Evolutionary conservation across 1,139 yeast genomes (phyloP).

Genomic region (Saccharomycopsis hybrid): DNA sequence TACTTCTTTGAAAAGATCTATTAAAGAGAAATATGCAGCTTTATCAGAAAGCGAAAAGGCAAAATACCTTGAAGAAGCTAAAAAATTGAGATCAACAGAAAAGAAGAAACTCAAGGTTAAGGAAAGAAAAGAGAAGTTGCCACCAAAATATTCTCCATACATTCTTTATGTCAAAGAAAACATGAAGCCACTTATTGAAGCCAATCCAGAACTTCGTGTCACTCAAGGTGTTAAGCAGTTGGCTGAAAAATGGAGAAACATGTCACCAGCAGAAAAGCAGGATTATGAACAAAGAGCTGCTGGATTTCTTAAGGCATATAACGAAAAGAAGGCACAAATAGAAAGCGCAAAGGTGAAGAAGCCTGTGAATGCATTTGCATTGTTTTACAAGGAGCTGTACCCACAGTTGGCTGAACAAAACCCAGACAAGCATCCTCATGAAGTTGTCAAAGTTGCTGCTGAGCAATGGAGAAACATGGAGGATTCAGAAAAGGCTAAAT

Average conservation of each 20-base stretch:
- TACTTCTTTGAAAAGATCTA: constrained; percentile 2
- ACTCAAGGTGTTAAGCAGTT: constrained; percentile 24
- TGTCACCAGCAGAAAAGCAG: constrained; percentile 25
- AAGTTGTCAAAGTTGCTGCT: constrained; percentile 2
- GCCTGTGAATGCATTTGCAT: constrained; percentile 2
- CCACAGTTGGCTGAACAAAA: neutral
- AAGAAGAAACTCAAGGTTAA: constrained; percentile 5
- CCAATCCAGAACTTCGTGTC: constrained; percentile 24
- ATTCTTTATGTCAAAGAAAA: constrained; percentile 14
- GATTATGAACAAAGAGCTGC: constrained; percentile 20
- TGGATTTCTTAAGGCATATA: constrained; percentile 8
- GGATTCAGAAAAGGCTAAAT: constrained; percentile 14
- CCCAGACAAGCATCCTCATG: constrained; percentile 3
- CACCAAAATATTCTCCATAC: constrained; percentile 13
- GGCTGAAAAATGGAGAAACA: constrained; percentile 27
- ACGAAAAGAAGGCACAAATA: constrained; percentile 17
- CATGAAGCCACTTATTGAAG: constrained; percentile 2
- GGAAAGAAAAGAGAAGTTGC: constrained; percentile 10
- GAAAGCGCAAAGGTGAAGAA: constrained; percentile 15
- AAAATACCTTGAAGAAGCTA: constrained; percentile 1
- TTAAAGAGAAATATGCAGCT: constrained; percentile 2
- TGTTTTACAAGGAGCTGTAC: constrained; percentile 3
- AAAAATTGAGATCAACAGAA: neutral
- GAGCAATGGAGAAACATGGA: constrained; percentile 11
- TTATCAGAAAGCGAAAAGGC: constrained; percentile 12